Conservation (phyloP, 805 yeast species). For the Monosporozyma servazzii region DNA sequence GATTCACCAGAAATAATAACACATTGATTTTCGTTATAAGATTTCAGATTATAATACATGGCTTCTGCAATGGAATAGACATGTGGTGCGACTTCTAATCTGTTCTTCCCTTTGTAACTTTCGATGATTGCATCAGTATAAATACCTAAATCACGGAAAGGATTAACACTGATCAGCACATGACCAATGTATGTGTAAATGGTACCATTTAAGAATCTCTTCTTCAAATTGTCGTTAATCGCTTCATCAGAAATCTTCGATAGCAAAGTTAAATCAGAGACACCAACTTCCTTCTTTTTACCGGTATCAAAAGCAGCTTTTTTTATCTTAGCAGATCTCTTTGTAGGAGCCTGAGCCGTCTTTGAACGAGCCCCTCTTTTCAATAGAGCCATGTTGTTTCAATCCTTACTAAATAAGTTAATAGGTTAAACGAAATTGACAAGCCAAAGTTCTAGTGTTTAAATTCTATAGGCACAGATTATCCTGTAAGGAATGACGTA, state of each 20-base stretch:
- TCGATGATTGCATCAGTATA: constrained; percentile 72
- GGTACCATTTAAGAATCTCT: constrained; percentile 79
- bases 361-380: constrained; percentile 63
- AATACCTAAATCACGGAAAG: constrained; percentile 92
- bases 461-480: neutral
- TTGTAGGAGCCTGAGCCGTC: constrained; percentile 44
- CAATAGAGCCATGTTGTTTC: constrained; percentile 57
- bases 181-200: constrained; percentile 92
- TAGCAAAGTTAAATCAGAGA: constrained; percentile 82
- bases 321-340: constrained; percentile 48
- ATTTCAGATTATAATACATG: constrained; percentile 91
- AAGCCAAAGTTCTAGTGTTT: neutral
- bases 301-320: constrained; percentile 85
- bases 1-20: constrained; percentile 96
- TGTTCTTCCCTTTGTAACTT: constrained; percentile 79
- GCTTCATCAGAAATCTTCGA: constrained; percentile 85
- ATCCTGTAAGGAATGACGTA: neutral
- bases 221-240: constrained; percentile 82
- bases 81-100: constrained; percentile 96
- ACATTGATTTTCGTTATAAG: constrained; percentile 91
- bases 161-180: constrained; percentile 91
- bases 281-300: constrained; percentile 97
- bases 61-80: constrained; percentile 96
- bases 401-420: neutral
- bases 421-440: neutral